Base-by-base conservation (phyloP, 306 rosid species). In the Trichosanthes cucumerina region DNA sequence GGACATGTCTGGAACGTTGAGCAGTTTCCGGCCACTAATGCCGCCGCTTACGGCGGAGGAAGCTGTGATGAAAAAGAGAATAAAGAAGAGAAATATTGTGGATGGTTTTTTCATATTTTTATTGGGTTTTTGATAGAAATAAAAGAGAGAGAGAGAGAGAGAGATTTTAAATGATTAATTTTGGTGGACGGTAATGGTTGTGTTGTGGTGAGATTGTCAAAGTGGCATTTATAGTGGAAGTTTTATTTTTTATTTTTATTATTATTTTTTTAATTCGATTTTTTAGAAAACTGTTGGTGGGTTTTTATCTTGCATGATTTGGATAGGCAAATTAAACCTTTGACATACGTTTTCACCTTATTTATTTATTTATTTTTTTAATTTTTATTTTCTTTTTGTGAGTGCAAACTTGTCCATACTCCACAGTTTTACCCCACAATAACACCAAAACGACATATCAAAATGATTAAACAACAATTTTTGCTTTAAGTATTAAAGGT, bases 181-280 rank as follows among this genome's bases (percentile, higher is more conserved):
- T n/a, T 52, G 49, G 66, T 34, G 12, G 34, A 58, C 34, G 73
- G 41, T 56, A 56, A 65, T 19, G 34, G 50, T 81, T 79, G 79
- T 71, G 75, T 80, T 41, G 44, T 85, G 82, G 80, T 77, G 80
- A 59, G 80, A 59, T 84, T 84, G 66, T 79, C 81, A 71, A 56
- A 56, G 90, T 73, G 81, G 77, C 28, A 85, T 84, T 81, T 88
- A 88, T 89, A 85, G 47, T 85, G 88, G 84, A 23, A 34, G 58
- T 50, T 50, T 15, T 3, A 14, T 50, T 50, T 14, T 50, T 46
- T 46, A 8, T 46, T 46, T 1, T 41, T 41, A 44, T 44, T 9
- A 10, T 12, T 46, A 11, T 10, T 46, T 47, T 47, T 11, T 50
- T 15, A 14, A 14, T 0, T 15, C 5, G 5, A 16, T 52, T 4